These are phyloP conservation scores for Astrocystis sublimbata DNA, from an alignment of 495 filamentous ascomycete genomes.

Conservation along the genomic window DNA sequence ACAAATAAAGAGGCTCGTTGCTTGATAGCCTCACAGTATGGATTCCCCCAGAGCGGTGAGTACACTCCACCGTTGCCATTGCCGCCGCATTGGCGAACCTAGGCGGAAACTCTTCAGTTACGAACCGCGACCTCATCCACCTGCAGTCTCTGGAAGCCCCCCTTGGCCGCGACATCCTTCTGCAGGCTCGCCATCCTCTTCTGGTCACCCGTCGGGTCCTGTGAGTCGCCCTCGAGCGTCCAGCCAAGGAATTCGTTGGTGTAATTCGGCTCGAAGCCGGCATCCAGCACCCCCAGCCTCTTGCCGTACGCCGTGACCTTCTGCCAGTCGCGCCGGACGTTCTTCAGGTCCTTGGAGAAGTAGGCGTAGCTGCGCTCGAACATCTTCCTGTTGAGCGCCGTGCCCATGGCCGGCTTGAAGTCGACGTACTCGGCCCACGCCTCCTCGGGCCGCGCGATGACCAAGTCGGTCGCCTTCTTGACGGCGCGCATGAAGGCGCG, in stretches of 20 bases:
- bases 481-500: constrained; percentile 62
- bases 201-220: constrained; percentile 65
- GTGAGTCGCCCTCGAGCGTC: constrained; percentile 59
- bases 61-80: neutral
- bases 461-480: constrained; percentile 66
- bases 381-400: constrained; percentile 67
- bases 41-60: neutral
- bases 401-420: constrained; percentile 67
- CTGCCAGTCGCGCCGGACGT: constrained; percentile 65
- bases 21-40: neutral
- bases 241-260: constrained; percentile 65
- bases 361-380: constrained; percentile 71
- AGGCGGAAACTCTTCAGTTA: neutral
- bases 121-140: neutral
- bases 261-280: constrained; percentile 63
- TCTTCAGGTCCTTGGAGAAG: constrained; percentile 70
- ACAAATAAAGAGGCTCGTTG: neutral
- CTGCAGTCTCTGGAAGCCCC: constrained; percentile 46
- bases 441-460: constrained; percentile 57
- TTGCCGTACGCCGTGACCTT: constrained; percentile 73
- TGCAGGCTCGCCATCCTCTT: constrained; percentile 65
- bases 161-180: constrained; percentile 55
- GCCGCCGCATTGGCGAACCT: neutral
- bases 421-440: constrained; percentile 67
- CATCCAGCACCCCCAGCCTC: constrained; percentile 60